A percentile compares a stretch with the other conserved stretches of the same genome.
Evolutionary conservation across 768 basidiomycete species (phyloP).

Genomic region (Agaricus subrufescens): DNA sequence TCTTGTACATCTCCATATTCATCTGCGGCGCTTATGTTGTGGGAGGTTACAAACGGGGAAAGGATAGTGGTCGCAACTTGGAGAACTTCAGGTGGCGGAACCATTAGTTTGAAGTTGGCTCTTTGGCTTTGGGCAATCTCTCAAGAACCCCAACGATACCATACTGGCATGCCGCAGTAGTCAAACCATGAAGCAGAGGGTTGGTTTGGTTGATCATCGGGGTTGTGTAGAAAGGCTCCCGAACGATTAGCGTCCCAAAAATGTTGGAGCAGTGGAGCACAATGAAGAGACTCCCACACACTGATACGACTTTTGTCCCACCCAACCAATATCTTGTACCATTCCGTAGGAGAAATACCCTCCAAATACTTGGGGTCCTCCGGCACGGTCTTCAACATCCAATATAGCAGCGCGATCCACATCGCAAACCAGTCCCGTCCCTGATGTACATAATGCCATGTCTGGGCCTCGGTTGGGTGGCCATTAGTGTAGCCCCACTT

Average conservation of each 20-base stretch:
- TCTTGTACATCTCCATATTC: no score
- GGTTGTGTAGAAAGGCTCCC: background rate
- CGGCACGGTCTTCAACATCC: background rate
- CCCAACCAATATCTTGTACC: background rate
- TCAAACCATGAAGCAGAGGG: background rate
- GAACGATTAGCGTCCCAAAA: background rate
- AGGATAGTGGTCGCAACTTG: background rate
- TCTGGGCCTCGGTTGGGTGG: no score
- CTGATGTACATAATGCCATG: no score
- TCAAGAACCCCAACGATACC: background rate
- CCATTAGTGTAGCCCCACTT: no score
- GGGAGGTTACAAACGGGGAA: no score
- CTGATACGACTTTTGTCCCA: background rate
- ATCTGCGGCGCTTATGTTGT: no score
- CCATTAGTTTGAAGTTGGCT: background rate
- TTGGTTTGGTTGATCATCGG: background rate
- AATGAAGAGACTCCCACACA: background rate
- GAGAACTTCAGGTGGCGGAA: background rate
- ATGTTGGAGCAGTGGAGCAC: background rate
- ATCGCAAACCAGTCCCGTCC: no score
- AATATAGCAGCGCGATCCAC: no score
- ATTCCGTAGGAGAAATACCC: background rate
- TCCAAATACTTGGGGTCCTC: background rate
- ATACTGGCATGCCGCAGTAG: background rate
- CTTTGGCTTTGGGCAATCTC: background rate